Conservation (phyloP, 1,284 basidiomycete genomes). For the Malassezia cuniculi region DNA sequence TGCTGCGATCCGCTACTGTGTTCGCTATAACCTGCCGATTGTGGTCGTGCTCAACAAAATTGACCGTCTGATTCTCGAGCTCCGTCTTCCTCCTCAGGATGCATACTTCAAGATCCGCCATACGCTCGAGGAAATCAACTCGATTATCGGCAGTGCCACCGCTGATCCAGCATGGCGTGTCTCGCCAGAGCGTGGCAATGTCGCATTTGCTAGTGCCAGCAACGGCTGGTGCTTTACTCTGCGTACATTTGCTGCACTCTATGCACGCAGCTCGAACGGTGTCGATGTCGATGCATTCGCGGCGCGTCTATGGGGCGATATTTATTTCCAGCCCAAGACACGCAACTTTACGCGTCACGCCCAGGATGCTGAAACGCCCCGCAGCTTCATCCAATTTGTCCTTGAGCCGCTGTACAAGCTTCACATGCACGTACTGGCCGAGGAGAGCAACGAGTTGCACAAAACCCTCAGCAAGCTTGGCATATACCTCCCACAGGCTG, state of each 20-base stretch:
- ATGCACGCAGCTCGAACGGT: conserved; percentile 60
- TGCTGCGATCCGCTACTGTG: conserved; percentile 29
- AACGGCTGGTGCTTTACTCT: conserved; percentile 98
- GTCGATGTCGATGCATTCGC: conserved; percentile 55
- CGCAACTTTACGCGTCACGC: conserved; percentile 81
- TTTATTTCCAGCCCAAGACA: conserved; percentile 70
- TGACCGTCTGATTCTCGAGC: conserved; percentile 87
- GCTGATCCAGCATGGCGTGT: conserved; percentile 74
- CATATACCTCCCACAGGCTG: conserved; percentile 77
- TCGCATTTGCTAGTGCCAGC: conserved; percentile 89
- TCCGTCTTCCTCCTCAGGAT: conserved; percentile 85
- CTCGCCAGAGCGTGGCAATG: conserved; percentile 88
- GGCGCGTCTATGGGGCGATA: conserved; percentile 89
- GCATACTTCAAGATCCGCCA: conserved; percentile 99
- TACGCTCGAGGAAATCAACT: conserved; percentile 96
- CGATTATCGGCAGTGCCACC: conserved; percentile 56
- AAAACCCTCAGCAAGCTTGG: conserved; percentile 65
- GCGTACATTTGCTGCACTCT: conserved; percentile 86
- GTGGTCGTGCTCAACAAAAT: conserved; percentile 95
- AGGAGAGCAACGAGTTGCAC: conserved; percentile 71
- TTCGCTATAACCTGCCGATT: conserved; percentile 59
- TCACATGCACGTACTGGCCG: conserved; percentile 80
- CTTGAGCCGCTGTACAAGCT: conserved; percentile 94
- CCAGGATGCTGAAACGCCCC: conserved; percentile 63
- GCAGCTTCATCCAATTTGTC: conserved; percentile 91